Evolutionary conservation across 495 filamentous ascomycete species (phyloP).

Genomic region (Penicillium cataractarum): DNA sequence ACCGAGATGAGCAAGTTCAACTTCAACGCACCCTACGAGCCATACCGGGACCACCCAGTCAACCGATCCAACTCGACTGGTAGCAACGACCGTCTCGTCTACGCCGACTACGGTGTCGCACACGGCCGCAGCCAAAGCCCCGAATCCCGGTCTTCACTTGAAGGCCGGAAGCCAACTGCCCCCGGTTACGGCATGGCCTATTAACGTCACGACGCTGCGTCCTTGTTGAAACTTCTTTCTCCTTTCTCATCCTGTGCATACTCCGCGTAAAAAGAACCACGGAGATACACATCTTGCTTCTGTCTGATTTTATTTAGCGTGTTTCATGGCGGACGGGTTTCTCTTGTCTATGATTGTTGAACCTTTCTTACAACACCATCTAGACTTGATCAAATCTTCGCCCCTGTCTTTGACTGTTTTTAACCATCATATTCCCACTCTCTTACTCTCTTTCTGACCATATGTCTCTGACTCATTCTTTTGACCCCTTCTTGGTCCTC

Average conservation of each 20-base stretch:
- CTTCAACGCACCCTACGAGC: conserved; percentile 46
- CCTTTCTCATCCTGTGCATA: not conserved
- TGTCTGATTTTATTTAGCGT: conserved; percentile 19
- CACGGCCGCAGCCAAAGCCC: conserved; percentile 44
- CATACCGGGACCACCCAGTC: conserved; percentile 46
- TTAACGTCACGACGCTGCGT: conserved; percentile 26
- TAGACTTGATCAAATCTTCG: conserved; percentile 3
- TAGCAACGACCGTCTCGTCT: conserved; percentile 48
- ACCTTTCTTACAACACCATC: conserved; percentile 1
- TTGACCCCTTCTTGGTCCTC: not conserved
- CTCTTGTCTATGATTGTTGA: conserved; percentile 8
- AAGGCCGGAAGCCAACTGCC: conserved; percentile 42
- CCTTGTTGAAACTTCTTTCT: conserved; percentile 4
- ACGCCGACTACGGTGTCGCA: conserved; percentile 41
- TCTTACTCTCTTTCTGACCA: conserved; percentile 5
- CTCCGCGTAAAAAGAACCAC: not conserved
- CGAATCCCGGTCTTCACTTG: conserved; percentile 41
- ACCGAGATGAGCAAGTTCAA: conserved; percentile 55
- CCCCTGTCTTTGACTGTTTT: conserved; percentile 9
- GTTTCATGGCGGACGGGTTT: conserved; percentile 17
- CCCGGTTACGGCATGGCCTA: conserved; percentile 48
- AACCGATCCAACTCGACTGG: conserved; percentile 35
- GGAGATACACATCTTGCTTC: conserved; percentile 7
- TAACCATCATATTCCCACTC: conserved; percentile 2
- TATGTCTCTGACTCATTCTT: not conserved